Evolutionary conservation across 805 yeast genomes (phyloP).

Genomic region (Candida vartiovaarae): DNA sequence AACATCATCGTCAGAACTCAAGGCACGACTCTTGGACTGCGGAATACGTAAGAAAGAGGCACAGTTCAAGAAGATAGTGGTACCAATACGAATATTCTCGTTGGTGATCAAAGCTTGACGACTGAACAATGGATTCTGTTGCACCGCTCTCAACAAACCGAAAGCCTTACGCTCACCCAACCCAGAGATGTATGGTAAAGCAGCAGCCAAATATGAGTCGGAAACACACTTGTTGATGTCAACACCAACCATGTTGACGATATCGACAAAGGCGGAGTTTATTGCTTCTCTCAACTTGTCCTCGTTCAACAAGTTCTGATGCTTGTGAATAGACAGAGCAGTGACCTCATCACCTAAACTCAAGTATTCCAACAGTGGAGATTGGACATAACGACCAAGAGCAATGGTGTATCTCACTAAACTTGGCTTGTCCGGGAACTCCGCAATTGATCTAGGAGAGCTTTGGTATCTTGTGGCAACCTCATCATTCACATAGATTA

Average conservation of each 20-base stretch:
- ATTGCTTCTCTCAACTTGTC: constrained; percentile 60
- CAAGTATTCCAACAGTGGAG: constrained; percentile 87
- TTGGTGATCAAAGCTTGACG: constrained; percentile 84
- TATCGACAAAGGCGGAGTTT: constrained; percentile 82
- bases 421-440: constrained; percentile 79
- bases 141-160: constrained; percentile 77
- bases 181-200: constrained; percentile 79
- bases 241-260: constrained; percentile 85
- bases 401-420: constrained; percentile 81
- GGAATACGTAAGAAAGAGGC: constrained; percentile 84
- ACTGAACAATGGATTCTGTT: constrained; percentile 51
- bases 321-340: constrained; percentile 59
- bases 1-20: constrained; percentile 34
- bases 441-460: constrained; percentile 66
- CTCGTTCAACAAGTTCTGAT: constrained; percentile 63
- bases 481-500: constrained; percentile 86
- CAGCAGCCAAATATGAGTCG: constrained; percentile 61
- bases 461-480: constrained; percentile 84
- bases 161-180: constrained; percentile 93
- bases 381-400: constrained; percentile 85
- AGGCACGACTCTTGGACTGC: constrained; percentile 34
- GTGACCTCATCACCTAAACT: constrained; percentile 69
- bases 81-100: constrained; percentile 55
- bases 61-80: constrained; percentile 82
- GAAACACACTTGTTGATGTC: constrained; percentile 87